phyloP scores from a whole-genome alignment of 2,329 filamentous ascomycete species.

The Botrytis sinoallii region DNA sequence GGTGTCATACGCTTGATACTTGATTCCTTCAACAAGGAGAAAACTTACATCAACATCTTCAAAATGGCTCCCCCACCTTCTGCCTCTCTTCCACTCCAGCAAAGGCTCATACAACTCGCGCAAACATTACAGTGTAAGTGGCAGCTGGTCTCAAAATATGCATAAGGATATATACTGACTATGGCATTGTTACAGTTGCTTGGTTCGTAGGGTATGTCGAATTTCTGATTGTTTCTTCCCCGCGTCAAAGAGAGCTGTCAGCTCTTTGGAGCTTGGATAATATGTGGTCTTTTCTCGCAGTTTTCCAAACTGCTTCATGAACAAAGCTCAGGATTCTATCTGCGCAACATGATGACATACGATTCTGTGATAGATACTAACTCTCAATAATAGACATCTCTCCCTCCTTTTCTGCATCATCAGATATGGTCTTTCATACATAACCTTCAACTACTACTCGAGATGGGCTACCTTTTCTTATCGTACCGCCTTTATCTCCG shows the following conservation, averaged over 20 bases:
- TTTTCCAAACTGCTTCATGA: neutral
- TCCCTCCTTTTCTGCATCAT: slow-evolving; percentile 78
- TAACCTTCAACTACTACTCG: slow-evolving; percentile 83
- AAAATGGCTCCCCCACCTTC: slow-evolving; percentile 39
- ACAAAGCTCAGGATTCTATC: slow-evolving; percentile 22
- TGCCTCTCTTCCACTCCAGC: slow-evolving; percentile 35
- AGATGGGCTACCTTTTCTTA: slow-evolving; percentile 79
- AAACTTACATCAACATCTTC: neutral
- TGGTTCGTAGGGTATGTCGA: slow-evolving; percentile 77
- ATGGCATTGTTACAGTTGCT: slow-evolving; percentile 52
- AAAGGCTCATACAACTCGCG: slow-evolving; percentile 70
- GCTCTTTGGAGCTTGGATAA: slow-evolving; percentile 20
- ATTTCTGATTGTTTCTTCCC: slow-evolving; percentile 18
- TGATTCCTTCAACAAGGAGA: neutral
- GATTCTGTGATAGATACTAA: neutral
- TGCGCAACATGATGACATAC: slow-evolving; percentile 18
- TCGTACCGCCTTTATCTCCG: slow-evolving; percentile 84
- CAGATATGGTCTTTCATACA: slow-evolving; percentile 80
- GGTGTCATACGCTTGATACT: neutral
- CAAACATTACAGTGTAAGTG: slow-evolving; percentile 88
- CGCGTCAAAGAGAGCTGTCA: slow-evolving; percentile 15
- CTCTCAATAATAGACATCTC: slow-evolving; percentile 62
- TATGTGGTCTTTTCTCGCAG: slow-evolving; percentile 7
- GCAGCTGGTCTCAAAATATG: slow-evolving; percentile 32
- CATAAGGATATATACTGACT: slow-evolving; percentile 20